These are phyloP conservation scores for Syzygium oleosum DNA, from an alignment of 345 rosid species.

Conservation along the genomic window DNA sequence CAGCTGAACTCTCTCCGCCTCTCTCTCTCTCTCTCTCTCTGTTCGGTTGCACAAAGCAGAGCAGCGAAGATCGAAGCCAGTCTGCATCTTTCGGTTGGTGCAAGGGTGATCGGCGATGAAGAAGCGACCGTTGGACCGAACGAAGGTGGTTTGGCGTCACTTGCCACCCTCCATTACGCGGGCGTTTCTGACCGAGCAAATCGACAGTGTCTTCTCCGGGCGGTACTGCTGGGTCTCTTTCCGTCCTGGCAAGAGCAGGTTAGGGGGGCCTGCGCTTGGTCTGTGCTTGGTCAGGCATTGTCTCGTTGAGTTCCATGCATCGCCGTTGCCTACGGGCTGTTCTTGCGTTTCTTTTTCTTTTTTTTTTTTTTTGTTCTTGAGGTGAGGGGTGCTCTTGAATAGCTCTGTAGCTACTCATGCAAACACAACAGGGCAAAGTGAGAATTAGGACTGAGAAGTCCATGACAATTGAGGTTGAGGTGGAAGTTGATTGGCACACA, in stretches of 20 bases:
- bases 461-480: background rate
- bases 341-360: too few species aligned
- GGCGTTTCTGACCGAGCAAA: slow-evolving; percentile 39
- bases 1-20: too few species aligned
- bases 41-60: background rate
- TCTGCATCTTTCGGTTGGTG: background rate
- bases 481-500: background rate
- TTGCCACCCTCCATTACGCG: slow-evolving; percentile 53
- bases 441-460: background rate
- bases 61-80: background rate
- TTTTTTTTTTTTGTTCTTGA: too few species aligned
- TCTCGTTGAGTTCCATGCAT: background rate
- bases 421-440: background rate
- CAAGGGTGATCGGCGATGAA: slow-evolving; percentile 11
- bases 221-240: slow-evolving; percentile 57
- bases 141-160: slow-evolving; percentile 67
- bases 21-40: too few species aligned
- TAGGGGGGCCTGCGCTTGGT: background rate
- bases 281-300: background rate
- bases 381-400: background rate
- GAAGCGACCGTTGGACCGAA: slow-evolving; percentile 52
- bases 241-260: slow-evolving; percentile 59
- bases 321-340: background rate
- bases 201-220: slow-evolving; percentile 37
- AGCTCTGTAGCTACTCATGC: background rate